Percentiles rank a stretch among this genome's conserved stretches.
phyloP scores from a whole-genome alignment of 2,329 filamentous ascomycete species.

The Penicillium freii region DNA sequence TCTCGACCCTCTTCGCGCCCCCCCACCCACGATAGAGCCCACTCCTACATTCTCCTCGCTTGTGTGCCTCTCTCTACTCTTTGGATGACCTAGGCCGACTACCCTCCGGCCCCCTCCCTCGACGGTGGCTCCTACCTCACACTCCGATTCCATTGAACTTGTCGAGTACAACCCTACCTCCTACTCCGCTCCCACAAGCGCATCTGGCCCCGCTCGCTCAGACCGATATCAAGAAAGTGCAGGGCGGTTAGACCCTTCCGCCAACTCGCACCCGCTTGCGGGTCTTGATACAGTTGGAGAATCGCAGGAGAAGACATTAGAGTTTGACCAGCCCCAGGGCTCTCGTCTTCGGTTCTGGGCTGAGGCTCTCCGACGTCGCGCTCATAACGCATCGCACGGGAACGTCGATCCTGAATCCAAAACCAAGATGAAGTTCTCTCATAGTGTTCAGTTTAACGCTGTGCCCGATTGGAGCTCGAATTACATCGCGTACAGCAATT shows the following conservation, averaged over 20 bases:
- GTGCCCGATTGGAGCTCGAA: conserved; percentile 99
- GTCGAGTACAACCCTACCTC: conserved; percentile 23
- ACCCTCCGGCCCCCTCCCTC: conserved; percentile 10
- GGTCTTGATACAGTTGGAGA: background rate
- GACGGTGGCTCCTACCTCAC: conserved; percentile 25
- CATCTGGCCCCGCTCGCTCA: conserved; percentile 9
- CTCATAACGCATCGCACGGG: conserved; percentile 13
- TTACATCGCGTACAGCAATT: conserved; percentile 97
- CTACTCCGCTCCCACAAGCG: conserved; percentile 1
- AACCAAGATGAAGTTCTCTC: conserved; percentile 98
- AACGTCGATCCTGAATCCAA: conserved; percentile 36
- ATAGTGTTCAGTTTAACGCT: conserved; percentile 98
- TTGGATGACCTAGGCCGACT: conserved; percentile 19
- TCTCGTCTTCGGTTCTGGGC: conserved; percentile 33
- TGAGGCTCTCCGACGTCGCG: conserved; percentile 32
- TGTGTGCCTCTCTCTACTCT: conserved; percentile 7
- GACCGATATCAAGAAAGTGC: background rate
- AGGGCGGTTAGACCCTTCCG: conserved; percentile 9
- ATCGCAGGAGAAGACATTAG: conserved; percentile 3
- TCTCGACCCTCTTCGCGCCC: background rate
- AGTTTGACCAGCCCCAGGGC: conserved; percentile 9
- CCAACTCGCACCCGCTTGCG: conserved; percentile 14
- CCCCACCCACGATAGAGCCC: conserved; percentile 1
- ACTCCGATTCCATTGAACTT: conserved; percentile 35
- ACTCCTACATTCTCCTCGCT: conserved; percentile 15